A percentile compares a stretch with the other conserved stretches of the same genome.
Evolutionary conservation across 2,329 filamentous ascomycete genomes (phyloP).

Genomic region (Penicillium sp.): DNA sequence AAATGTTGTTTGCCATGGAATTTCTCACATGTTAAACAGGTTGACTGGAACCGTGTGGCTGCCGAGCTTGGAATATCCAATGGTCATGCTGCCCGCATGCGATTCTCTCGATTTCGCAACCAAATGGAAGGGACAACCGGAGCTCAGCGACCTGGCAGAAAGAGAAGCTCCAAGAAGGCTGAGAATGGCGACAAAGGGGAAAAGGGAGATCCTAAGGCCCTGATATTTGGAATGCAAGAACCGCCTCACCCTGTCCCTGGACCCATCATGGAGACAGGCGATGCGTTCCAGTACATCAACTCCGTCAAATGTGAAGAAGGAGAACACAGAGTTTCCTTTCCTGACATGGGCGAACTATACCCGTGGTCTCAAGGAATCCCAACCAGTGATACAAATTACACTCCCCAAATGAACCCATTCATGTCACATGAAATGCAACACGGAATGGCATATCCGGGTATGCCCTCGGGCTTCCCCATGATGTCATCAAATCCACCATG

Average conservation of each 20-base stretch:
- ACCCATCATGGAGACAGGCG: not conserved
- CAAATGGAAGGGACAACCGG: constrained; percentile 50
- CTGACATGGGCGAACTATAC: not conserved
- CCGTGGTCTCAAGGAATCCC: not conserved
- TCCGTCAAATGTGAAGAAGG: not conserved
- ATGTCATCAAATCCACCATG: not conserved
- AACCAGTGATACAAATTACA: not conserved
- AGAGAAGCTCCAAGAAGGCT: not conserved
- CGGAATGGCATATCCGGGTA: not conserved
- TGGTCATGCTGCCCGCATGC: constrained; percentile 59
- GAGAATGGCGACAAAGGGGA: not conserved
- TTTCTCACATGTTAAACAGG: constrained; percentile 31
- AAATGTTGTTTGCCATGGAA: not conserved
- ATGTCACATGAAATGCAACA: not conserved
- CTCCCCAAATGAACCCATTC: not conserved
- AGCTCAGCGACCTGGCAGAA: constrained; percentile 11
- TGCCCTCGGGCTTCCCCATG: not conserved
- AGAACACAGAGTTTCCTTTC: not conserved
- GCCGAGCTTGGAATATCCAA: constrained; percentile 53
- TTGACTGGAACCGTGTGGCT: constrained; percentile 56
- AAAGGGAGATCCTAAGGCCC: not conserved
- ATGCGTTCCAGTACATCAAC: not conserved
- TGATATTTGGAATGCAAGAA: not conserved
- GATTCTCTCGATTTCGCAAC: constrained; percentile 54
- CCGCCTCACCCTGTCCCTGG: not conserved